phyloP scores from a whole-genome alignment of 2,329 filamentous ascomycete genomes.

The Pseudovirgaria hyperparasitica region DNA sequence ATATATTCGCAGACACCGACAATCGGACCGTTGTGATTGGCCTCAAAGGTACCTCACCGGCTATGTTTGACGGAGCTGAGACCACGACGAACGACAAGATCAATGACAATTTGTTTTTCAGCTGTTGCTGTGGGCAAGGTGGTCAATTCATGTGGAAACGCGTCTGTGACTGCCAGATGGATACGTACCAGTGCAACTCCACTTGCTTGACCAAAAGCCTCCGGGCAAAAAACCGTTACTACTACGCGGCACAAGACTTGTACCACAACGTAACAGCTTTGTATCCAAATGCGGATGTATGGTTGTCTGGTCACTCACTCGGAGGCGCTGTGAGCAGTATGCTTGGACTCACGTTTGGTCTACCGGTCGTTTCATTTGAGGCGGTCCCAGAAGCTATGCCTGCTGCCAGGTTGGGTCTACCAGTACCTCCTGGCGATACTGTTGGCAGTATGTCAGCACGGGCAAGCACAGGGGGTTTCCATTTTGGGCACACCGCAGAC shows the following conservation, averaged over 20 bases:
- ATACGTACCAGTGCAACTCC: constrained; percentile 81
- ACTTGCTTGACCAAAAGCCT: constrained; percentile 72
- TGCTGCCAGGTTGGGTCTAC: constrained; percentile 71
- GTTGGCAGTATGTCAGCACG: constrained; percentile 51
- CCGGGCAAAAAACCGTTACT: constrained; percentile 77
- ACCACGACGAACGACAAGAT: constrained; percentile 96
- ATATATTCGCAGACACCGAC: constrained; percentile 76
- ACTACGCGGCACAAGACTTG: constrained; percentile 74
- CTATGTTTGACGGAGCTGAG: constrained; percentile 91
- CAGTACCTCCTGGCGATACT: constrained; percentile 67
- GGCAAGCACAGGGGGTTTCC: constrained; percentile 61
- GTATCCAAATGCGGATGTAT: constrained; percentile 74
- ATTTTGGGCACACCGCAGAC: constrained; percentile 93
- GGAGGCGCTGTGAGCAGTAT: constrained; percentile 84
- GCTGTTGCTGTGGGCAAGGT: constrained; percentile 92
- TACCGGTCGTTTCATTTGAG: constrained; percentile 86
- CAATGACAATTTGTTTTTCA: constrained; percentile 97
- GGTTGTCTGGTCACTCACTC: constrained; percentile 85
- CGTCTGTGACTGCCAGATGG: constrained; percentile 84
- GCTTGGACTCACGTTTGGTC: constrained; percentile 77
- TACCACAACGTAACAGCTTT: constrained; percentile 85
- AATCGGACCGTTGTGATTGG: constrained; percentile 86
- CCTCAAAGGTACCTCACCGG: constrained; percentile 77
- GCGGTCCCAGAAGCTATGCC: constrained; percentile 85
- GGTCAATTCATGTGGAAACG: constrained; percentile 82